Evolutionary conservation across 306 rosid genomes (phyloP).

Genomic region (Vigna nakashimae): DNA sequence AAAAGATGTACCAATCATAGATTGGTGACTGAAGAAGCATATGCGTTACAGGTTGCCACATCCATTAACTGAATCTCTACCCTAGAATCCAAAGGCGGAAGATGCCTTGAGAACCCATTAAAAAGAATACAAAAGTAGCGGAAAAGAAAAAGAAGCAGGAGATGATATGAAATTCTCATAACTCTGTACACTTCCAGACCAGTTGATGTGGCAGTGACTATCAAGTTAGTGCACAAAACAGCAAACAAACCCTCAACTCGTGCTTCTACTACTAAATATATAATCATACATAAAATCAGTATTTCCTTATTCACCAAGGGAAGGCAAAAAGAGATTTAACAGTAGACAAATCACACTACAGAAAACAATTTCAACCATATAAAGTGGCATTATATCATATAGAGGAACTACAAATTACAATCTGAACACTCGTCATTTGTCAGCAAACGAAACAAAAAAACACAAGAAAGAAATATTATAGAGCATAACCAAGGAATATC

Average conservation of each 20-base stretch:
- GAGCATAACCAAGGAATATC: slow-evolving; percentile 38
- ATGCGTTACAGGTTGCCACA: slow-evolving; percentile 4
- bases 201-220: not conserved
- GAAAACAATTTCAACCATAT: not conserved
- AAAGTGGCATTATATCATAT: slow-evolving; percentile 27
- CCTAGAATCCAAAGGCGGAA: not conserved
- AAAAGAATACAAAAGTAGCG: not conserved
- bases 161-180: not conserved
- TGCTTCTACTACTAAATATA: slow-evolving; percentile 10
- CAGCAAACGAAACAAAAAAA: not conserved
- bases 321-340: not conserved
- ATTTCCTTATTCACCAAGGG: not conserved
- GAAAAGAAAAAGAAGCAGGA: not conserved
- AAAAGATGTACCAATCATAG: not conserved
- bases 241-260: slow-evolving; percentile 1
- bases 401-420: slow-evolving; percentile 41
- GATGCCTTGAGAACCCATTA: not conserved
- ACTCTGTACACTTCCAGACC: not conserved
- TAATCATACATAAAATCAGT: slow-evolving; percentile 16
- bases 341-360: slow-evolving; percentile 4
- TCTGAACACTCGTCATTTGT: slow-evolving; percentile 25
- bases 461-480: not conserved
- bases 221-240: not conserved
- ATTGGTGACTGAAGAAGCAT: slow-evolving; percentile 7
- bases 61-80: slow-evolving; percentile 15